Evolutionary conservation across 2,329 filamentous ascomycete species (phyloP).

Genomic region (Epichloe uncinata): DNA sequence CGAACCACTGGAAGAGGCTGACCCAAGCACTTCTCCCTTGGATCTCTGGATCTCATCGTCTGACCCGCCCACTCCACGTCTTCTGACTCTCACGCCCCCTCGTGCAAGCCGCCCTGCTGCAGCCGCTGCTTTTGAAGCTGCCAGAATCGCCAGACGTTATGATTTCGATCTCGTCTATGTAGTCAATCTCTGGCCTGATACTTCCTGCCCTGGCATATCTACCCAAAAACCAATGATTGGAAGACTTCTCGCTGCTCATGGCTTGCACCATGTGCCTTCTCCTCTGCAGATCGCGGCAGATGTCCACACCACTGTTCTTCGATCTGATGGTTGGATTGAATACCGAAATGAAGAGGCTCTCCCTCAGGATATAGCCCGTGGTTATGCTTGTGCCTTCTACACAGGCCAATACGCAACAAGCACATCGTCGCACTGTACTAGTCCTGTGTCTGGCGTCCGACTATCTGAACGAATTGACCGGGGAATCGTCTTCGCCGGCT

Average conservation of each 20-base stretch:
- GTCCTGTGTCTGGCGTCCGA: slow-evolving; percentile 13
- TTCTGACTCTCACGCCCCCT: slow-evolving; percentile 33
- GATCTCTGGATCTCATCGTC: slow-evolving; percentile 12
- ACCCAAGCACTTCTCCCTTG: slow-evolving; percentile 6
- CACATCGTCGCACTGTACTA: slow-evolving; percentile 13
- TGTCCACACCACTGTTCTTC: slow-evolving; percentile 37
- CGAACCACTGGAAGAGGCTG: slow-evolving; percentile 1
- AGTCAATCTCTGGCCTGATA: slow-evolving; percentile 41
- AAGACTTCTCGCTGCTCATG: slow-evolving; percentile 41
- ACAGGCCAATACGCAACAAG: slow-evolving; percentile 23
- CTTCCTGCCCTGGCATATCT: slow-evolving; percentile 7
- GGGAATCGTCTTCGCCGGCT: slow-evolving; percentile 44
- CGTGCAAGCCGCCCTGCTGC: slow-evolving; percentile 29
- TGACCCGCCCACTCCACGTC: slow-evolving; percentile 15
- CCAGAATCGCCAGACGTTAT: slow-evolving; percentile 41
- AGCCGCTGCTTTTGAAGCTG: slow-evolving; percentile 39
- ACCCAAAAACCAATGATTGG: slow-evolving; percentile 25
- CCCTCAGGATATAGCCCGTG: slow-evolving; percentile 33
- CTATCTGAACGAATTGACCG: slow-evolving; percentile 25
- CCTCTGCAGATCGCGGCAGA: slow-evolving; percentile 38
- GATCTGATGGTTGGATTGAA: slow-evolving; percentile 38
- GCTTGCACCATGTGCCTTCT: slow-evolving; percentile 34
- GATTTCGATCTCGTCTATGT: slow-evolving; percentile 47
- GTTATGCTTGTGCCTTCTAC: slow-evolving; percentile 41
- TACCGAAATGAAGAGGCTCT: slow-evolving; percentile 31